Evolutionary conservation across 495 filamentous ascomycete genomes (phyloP).

Genomic region (Amniculicola lignicola): DNA sequence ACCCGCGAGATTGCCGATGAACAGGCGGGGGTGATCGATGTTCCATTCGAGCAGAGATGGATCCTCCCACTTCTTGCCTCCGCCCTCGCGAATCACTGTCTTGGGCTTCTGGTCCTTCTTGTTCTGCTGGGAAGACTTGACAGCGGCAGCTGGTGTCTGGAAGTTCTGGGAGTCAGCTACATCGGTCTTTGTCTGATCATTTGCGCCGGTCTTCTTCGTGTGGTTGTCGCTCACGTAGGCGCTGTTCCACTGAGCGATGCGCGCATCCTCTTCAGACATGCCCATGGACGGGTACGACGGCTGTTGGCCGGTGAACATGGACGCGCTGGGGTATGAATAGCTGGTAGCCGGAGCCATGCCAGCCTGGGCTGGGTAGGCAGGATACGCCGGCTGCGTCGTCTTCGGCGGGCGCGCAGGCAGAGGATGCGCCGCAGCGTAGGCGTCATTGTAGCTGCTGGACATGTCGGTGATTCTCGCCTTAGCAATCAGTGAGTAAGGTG

Average conservation of each 20-base stretch:
- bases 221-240: conserved; percentile 66
- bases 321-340: no score
- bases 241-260: conserved; percentile 95
- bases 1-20: conserved; percentile 96
- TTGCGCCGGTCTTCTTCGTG: conserved; percentile 33
- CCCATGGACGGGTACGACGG: no score
- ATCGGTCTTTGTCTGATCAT: background rate
- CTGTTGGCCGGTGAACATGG: no score
- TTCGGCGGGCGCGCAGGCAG: no score
- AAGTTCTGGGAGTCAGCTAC: conserved; percentile 25
- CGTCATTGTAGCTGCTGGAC: no score
- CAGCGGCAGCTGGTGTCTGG: no score
- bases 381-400: no score
- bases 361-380: no score
- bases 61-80: conserved; percentile 88
- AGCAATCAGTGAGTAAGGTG: no score
- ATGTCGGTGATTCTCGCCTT: no score
- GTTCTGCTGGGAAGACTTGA: conserved; percentile 43
- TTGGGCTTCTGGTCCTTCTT: conserved; percentile 51
- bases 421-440: no score
- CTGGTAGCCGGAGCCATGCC: no score
- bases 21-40: conserved; percentile 87
- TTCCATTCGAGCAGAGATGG: conserved; percentile 89
- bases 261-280: conserved; percentile 86
- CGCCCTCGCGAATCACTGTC: conserved; percentile 82